Percentiles rank a stretch among this genome's conserved stretches.
These are phyloP conservation scores for Metarhizium album DNA, from an alignment of 2,329 filamentous ascomycete genomes.

Conservation along the genomic window DNA sequence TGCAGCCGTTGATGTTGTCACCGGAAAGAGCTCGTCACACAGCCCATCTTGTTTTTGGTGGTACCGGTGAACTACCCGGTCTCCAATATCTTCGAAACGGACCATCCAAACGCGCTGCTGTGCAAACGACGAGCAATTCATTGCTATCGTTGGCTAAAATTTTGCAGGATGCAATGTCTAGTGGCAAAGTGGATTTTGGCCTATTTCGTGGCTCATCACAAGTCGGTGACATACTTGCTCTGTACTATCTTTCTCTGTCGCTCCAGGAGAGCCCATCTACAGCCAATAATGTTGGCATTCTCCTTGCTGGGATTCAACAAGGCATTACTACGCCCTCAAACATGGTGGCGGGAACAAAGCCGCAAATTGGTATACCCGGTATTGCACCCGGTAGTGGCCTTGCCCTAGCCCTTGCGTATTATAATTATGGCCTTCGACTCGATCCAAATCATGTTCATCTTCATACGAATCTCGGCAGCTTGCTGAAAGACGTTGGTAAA, in stretches of 20 bases:
- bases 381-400: slow-evolving; percentile 79
- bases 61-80: slow-evolving; percentile 67
- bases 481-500: slow-evolving; percentile 93
- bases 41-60: slow-evolving; percentile 69
- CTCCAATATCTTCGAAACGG: slow-evolving; percentile 62
- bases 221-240: slow-evolving; percentile 81
- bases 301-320: slow-evolving; percentile 90
- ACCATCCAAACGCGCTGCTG: slow-evolving; percentile 63
- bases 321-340: slow-evolving; percentile 20
- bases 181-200: slow-evolving; percentile 44
- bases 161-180: slow-evolving; percentile 91
- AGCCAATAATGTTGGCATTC: slow-evolving; percentile 94
- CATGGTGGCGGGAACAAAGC: slow-evolving; percentile 6
- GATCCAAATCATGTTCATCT: slow-evolving; percentile 88
- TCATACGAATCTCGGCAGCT: slow-evolving; percentile 89
- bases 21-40: slow-evolving; percentile 78
- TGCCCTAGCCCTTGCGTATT: slow-evolving; percentile 81
- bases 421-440: slow-evolving; percentile 82
- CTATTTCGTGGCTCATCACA: slow-evolving; percentile 56
- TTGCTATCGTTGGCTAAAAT: slow-evolving; percentile 93
- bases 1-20: slow-evolving; percentile 59
- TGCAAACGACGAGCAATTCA: slow-evolving; percentile 92
- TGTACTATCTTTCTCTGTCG: slow-evolving; percentile 92
- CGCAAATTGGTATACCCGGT: slow-evolving; percentile 53
- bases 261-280: slow-evolving; percentile 94